phyloP scores from a whole-genome alignment of 768 basidiomycete species.

The Candolleomyces eurysporus region DNA sequence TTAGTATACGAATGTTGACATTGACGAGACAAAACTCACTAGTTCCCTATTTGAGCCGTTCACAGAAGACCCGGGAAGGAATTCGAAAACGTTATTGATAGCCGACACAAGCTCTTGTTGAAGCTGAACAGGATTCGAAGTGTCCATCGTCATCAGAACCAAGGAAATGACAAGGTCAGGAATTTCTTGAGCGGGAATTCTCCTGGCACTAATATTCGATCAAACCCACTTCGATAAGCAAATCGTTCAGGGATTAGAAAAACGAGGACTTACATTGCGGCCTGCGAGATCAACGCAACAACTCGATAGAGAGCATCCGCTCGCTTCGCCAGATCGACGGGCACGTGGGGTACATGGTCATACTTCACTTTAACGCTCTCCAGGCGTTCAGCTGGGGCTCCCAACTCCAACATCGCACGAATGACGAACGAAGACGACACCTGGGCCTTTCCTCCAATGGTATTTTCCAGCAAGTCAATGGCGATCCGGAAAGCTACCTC shows the following conservation, averaged over 20 bases:
- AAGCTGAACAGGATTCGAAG: slow-evolving; percentile 41
- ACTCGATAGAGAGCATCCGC: slow-evolving; percentile 38
- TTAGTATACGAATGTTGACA: background rate
- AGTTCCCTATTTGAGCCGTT: slow-evolving; percentile 21
- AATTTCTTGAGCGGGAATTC: slow-evolving; percentile 36
- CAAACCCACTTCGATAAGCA: background rate
- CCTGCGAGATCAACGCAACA: slow-evolving; percentile 37
- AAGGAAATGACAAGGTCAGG: slow-evolving; percentile 50
- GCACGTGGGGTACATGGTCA: slow-evolving; percentile 1
- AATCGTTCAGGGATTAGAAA: background rate
- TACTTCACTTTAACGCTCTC: slow-evolving; percentile 29
- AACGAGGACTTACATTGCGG: slow-evolving; percentile 42
- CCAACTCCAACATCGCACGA: slow-evolving; percentile 40
- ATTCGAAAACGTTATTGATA: slow-evolving; percentile 46
- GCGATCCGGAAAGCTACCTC: background rate
- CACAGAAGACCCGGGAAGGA: slow-evolving; percentile 27
- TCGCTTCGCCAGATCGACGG: slow-evolving; percentile 21
- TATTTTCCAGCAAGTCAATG: background rate
- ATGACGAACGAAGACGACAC: slow-evolving; percentile 21
- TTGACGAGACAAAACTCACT: slow-evolving; percentile 17
- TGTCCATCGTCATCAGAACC: slow-evolving; percentile 57
- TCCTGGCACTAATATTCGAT: slow-evolving; percentile 26
- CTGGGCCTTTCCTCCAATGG: slow-evolving; percentile 8
- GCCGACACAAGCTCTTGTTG: slow-evolving; percentile 44
- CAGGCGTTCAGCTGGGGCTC: slow-evolving; percentile 38